Evolutionary conservation across 192 early-diverging fungal genomes (phyloP).

Genomic region (Podila epicladia): DNA sequence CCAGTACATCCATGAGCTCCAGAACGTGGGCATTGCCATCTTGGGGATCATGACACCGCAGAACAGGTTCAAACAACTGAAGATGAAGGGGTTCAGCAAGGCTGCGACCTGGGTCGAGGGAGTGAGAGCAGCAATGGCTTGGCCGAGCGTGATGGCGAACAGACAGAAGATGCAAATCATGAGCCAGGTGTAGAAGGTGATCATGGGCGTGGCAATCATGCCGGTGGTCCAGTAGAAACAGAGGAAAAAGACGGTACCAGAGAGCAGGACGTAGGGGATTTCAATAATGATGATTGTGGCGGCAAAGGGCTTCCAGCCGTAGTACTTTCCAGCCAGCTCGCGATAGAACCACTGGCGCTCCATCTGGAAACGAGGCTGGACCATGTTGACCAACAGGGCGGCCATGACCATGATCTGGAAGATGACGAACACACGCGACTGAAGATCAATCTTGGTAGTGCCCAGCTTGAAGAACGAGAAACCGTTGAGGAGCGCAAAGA

Average conservation of each 20-base stretch:
- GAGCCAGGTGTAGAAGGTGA: constrained; percentile 74
- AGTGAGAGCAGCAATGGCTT: constrained; percentile 73
- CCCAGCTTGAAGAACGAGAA: constrained; percentile 79
- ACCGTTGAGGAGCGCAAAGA: constrained; percentile 72
- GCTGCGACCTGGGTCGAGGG: constrained; percentile 67
- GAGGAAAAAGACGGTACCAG: constrained; percentile 72
- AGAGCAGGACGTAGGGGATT: constrained; percentile 72
- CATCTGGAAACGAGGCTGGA: constrained; percentile 70
- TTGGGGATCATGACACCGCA: constrained; percentile 75
- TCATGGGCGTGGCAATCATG: constrained; percentile 55
- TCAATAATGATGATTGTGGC: constrained; percentile 71
- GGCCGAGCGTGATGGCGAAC: constrained; percentile 76
- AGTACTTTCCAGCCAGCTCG: constrained; percentile 74
- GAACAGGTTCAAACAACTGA: constrained; percentile 74
- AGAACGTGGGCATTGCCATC: constrained; percentile 70
- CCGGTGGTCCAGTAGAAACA: constrained; percentile 83
- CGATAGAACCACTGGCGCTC: constrained; percentile 76
- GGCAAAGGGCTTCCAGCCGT: constrained; percentile 74
- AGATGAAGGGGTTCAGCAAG: constrained; percentile 74
- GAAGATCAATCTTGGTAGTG: constrained; percentile 63
- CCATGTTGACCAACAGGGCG: constrained; percentile 75
- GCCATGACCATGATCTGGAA: constrained; percentile 76
- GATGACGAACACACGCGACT: constrained; percentile 76
- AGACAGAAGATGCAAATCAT: constrained; percentile 66
- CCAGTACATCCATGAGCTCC: constrained; percentile 77